Evolutionary conservation across 2,329 filamentous ascomycete genomes (phyloP).

Genomic region (Helotiales sp.): DNA sequence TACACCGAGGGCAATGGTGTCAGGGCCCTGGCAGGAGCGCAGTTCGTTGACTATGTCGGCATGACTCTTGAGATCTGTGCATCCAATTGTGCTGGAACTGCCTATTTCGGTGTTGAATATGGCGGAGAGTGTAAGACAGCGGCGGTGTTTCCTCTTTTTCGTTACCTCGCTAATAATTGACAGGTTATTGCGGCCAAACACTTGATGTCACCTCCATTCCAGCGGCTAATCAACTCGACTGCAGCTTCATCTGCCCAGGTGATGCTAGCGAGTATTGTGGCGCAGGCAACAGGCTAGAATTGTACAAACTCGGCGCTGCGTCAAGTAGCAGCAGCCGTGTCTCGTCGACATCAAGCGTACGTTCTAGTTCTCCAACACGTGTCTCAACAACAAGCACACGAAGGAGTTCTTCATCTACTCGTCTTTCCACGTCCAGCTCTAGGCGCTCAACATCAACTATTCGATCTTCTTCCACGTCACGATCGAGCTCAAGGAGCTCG

Average conservation of each 20-base stretch:
- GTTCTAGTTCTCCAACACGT: constrained; percentile 4
- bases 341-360: constrained; percentile 9
- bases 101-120: constrained; percentile 41
- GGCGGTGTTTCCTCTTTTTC: neutral
- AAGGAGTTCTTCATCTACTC: neutral
- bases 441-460: neutral
- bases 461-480: constrained; percentile 11
- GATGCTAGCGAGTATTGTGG: constrained; percentile 45
- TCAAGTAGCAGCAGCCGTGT: constrained; percentile 18
- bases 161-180: neutral
- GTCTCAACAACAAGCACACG: constrained; percentile 13
- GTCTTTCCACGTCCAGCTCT: constrained; percentile 7
- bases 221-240: constrained; percentile 30
- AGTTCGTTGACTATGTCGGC: constrained; percentile 23
- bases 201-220: constrained; percentile 31
- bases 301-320: constrained; percentile 17
- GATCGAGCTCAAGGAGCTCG: neutral
- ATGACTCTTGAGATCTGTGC: constrained; percentile 42
- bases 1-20: constrained; percentile 52
- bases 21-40: constrained; percentile 48
- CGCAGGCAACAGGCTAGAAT: constrained; percentile 32
- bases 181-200: constrained; percentile 39
- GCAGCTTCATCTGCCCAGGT: constrained; percentile 39
- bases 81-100: constrained; percentile 34
- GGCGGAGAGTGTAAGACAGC: constrained; percentile 37